These are phyloP conservation scores for Fomes fomentarius DNA, from an alignment of 1,284 basidiomycete genomes.

Conservation along the genomic window DNA sequence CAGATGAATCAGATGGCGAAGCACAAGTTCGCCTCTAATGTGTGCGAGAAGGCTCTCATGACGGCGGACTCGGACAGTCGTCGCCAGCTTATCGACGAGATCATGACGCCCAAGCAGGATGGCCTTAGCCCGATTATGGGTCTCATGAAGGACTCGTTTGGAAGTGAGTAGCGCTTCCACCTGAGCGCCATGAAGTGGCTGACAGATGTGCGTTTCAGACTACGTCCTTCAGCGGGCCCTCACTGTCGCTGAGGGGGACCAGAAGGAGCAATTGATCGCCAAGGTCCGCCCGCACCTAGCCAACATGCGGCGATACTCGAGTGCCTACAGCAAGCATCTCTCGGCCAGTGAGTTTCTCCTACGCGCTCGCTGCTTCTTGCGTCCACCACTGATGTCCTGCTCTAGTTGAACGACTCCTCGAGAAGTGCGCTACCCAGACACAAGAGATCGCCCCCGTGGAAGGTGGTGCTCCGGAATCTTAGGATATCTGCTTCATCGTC, in stretches of 20 bases:
- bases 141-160: conserved; percentile 93
- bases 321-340: conserved; percentile 79
- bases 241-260: conserved; percentile 70
- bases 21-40: conserved; percentile 98
- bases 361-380: conserved; percentile 2
- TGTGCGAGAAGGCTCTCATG: conserved; percentile 90
- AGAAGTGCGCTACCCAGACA: conserved; percentile 35
- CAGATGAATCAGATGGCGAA: conserved; percentile 80
- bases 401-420: conserved; percentile 75
- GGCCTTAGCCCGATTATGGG: conserved; percentile 65
- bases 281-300: conserved; percentile 69
- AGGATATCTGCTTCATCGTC: conserved; percentile 7
- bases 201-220: conserved; percentile 47
- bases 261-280: conserved; percentile 65
- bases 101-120: conserved; percentile 68
- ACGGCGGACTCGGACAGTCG: conserved; percentile 68
- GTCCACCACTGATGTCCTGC: neutral
- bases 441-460: conserved; percentile 6
- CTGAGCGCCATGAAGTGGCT: neutral
- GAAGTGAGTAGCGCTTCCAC: conserved; percentile 57
- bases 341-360: conserved; percentile 62
- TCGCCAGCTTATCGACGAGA: conserved; percentile 77
- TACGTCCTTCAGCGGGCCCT: conserved; percentile 84
- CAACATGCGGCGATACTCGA: conserved; percentile 72
- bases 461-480: conserved; percentile 17